Percentiles rank a stretch among this genome's conserved stretches.
Evolutionary conservation across 2,329 filamentous ascomycete genomes (phyloP).

Genomic region (Xylariomycetidae sp.): DNA sequence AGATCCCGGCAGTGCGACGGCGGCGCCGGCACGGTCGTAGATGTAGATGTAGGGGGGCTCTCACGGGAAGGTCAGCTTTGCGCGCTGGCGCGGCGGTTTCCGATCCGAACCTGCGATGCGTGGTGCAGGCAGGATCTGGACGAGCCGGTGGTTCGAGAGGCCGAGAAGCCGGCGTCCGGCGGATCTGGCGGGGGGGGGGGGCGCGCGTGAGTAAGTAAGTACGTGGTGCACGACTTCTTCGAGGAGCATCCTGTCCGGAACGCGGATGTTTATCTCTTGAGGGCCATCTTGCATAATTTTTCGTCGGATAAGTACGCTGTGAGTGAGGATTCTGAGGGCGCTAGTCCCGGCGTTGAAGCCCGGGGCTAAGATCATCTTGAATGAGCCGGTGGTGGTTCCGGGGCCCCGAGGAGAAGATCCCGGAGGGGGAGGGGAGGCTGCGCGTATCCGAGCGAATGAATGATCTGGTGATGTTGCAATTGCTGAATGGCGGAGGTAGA

Average conservation of each 20-base stretch:
- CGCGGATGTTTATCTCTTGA: slow-evolving; percentile 39
- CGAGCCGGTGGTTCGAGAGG: neutral
- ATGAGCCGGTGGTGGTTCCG: slow-evolving; percentile 8
- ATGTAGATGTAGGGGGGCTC: slow-evolving; percentile 22
- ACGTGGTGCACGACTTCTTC: slow-evolving; percentile 39
- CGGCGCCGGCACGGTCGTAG: slow-evolving; percentile 2
- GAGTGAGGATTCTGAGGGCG: slow-evolving; percentile 26
- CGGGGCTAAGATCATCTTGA: slow-evolving; percentile 27
- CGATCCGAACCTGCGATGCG: slow-evolving; percentile 38
- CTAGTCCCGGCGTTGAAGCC: slow-evolving; percentile 34
- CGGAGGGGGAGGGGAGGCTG: neutral
- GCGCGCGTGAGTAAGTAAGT: too few species aligned
- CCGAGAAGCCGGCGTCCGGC: slow-evolving; percentile 3
- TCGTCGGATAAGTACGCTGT: slow-evolving; percentile 35
- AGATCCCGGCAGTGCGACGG: neutral
- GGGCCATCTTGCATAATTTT: slow-evolving; percentile 45
- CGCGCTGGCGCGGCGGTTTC: slow-evolving; percentile 8
- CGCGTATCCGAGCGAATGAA: neutral
- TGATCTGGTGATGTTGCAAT: slow-evolving; percentile 5
- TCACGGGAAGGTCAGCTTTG: slow-evolving; percentile 5
- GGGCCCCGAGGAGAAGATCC: slow-evolving; percentile 2
- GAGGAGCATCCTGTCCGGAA: slow-evolving; percentile 32
- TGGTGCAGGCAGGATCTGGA: slow-evolving; percentile 47
- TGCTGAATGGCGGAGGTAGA: slow-evolving; percentile 7
- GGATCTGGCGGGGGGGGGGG: slow-evolving; percentile 9